These are phyloP conservation scores for Betula pendula DNA, from an alignment of 306 rosid genomes.

Conservation along the genomic window DNA sequence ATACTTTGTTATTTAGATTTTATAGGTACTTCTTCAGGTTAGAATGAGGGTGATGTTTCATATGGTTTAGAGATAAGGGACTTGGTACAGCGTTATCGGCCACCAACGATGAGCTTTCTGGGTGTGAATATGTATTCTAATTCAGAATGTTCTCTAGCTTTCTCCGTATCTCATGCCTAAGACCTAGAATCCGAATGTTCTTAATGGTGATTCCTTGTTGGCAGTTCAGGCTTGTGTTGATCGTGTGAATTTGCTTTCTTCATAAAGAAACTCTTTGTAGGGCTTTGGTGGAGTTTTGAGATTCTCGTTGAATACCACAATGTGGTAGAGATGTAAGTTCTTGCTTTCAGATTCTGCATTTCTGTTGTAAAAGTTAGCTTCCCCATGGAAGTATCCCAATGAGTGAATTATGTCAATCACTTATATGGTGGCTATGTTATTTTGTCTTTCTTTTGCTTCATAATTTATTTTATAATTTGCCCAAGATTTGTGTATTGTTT, in stretches of 20 bases:
- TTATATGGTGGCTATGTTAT: not conserved
- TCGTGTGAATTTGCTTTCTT: constrained; percentile 24
- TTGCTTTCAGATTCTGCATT: constrained; percentile 10
- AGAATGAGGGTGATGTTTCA: not conserved
- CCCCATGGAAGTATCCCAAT: not conserved
- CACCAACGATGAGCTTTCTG: not conserved
- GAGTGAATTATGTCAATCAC: not conserved
- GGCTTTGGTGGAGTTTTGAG: constrained; percentile 18
- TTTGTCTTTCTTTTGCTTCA: not conserved
- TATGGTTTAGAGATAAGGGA: not conserved
- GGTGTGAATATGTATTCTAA: not conserved
- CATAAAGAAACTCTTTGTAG: constrained; percentile 13
- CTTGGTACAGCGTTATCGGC: not conserved
- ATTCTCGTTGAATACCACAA: constrained; percentile 11
- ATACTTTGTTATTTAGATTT: not conserved
- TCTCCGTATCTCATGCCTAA: not conserved
- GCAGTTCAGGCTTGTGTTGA: constrained; percentile 22
- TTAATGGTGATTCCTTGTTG: constrained; percentile 21
- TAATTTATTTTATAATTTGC: not conserved
- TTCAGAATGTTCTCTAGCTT: constrained; percentile 12
- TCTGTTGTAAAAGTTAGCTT: not conserved
- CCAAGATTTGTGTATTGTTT: not conserved
- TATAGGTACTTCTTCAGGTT: no score
- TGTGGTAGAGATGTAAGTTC: not conserved
- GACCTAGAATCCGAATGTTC: constrained; percentile 13